These are phyloP conservation scores for Myxozyma vanderwaltii DNA, from an alignment of 805 yeast genomes.

Conservation along the genomic window DNA sequence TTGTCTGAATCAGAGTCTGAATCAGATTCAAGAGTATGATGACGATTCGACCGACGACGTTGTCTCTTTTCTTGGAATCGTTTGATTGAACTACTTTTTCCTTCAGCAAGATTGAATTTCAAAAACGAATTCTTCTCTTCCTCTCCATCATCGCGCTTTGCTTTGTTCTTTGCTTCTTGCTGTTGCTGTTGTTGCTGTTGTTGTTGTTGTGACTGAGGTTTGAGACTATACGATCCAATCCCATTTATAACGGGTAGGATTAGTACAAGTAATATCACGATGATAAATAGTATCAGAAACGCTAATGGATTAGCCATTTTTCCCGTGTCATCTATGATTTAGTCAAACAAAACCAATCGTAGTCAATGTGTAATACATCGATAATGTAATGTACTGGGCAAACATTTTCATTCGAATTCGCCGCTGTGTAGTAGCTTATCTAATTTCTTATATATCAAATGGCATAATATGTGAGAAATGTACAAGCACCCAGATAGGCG, in stretches of 20 bases:
- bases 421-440: too few relatives aligned
- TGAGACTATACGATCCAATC: constrained; percentile 18
- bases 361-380: too few relatives aligned
- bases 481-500: too few relatives aligned
- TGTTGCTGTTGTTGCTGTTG: not conserved
- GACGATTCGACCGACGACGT: not conserved
- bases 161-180: not conserved
- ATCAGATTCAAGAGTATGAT: not conserved
- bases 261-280: constrained; percentile 12
- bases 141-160: constrained; percentile 1
- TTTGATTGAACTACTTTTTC: constrained; percentile 3
- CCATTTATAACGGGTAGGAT: constrained; percentile 22
- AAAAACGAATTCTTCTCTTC: not conserved
- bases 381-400: too few relatives aligned
- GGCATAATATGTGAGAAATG: too few relatives aligned
- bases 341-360: too few relatives aligned
- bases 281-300: constrained; percentile 3
- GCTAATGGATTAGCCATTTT: constrained; percentile 11
- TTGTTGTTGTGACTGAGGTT: not conserved
- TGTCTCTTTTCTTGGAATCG: too few relatives aligned
- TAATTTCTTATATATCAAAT: too few relatives aligned
- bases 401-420: too few relatives aligned
- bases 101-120: constrained; percentile 4
- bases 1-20: not conserved
- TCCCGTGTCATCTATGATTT: not conserved